Base-by-base conservation (phyloP, 139 green algal genomes). In the Gonium pectorale region DNA sequence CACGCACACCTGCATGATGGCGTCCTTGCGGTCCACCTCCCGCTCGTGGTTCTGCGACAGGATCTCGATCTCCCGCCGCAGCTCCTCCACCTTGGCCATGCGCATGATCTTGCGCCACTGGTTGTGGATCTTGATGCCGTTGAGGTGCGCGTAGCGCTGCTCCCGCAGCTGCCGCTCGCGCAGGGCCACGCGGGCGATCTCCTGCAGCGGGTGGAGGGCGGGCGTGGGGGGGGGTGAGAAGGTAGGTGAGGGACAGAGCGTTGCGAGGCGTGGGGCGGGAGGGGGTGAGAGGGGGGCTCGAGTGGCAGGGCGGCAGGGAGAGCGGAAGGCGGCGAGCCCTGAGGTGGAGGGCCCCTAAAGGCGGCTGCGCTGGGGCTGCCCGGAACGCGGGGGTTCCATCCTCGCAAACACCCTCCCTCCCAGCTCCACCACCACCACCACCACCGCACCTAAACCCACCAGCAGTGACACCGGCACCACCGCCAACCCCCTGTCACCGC, bases 61-160 rank as follows among this genome's bases (percentile, higher is more conserved):
- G 44, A 97, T 92, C 87, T 97, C 93, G 49, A 97, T 94, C 35
- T 96, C 91, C 22, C 87, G 68, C 24, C 93, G 90, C 75, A 98
- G 93, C 77, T 97, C 95, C 84, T 97, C 94, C 79, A 93, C 93
- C 87, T 98, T 98, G 38, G 94, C 92, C 90, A 94, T 91, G 37
- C 95, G 93, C 94, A 96, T 97, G 72, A 97, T 95, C 81, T 96
- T 94, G 67, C 94, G 92, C 95, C 95, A 98, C 68, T 97, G 92
- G 67, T 95, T 96, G 87, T 98, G 93, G 56, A 98, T 96, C 83
- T 96, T 98, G 52, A 95, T 92, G 37, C 78, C 83, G 83, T 97
- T 97, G 59, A 96, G 83, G 74, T 92, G 89, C 0, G 92, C 92
- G 81, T 94, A 95, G 33, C 83, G 71, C 90, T 97, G 90, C 91